These are phyloP conservation scores for Colletotrichum tamarilloi DNA, from an alignment of 2,329 filamentous ascomycete genomes.

Conservation along the genomic window DNA sequence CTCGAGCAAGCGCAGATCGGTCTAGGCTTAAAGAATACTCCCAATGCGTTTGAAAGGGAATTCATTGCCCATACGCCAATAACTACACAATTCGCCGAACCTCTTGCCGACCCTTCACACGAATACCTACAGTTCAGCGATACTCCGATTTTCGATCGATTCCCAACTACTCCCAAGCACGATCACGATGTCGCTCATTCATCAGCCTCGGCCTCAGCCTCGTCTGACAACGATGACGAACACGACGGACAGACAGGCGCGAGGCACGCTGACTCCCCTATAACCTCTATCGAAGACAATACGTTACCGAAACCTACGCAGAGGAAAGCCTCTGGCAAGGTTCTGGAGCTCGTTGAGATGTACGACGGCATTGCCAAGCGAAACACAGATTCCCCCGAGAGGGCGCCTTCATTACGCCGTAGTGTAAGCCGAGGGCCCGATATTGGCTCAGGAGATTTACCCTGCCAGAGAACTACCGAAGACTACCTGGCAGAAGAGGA, in stretches of 20 bases:
- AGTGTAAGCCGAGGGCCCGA: constrained; percentile 23
- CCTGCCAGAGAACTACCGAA: neutral
- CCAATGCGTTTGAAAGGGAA: neutral
- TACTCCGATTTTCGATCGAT: neutral
- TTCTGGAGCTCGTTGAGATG: constrained; percentile 62
- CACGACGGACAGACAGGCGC: constrained; percentile 34
- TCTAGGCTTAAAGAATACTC: neutral
- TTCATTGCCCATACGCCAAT: neutral
- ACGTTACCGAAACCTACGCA: neutral
- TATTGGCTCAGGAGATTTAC: neutral
- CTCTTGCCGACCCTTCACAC: constrained; percentile 12
- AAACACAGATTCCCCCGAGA: constrained; percentile 14
- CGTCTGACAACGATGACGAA: constrained; percentile 33
- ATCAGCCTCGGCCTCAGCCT: constrained; percentile 38
- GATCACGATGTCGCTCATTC: neutral
- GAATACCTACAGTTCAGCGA: neutral
- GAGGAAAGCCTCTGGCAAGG: constrained; percentile 46
- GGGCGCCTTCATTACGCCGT: neutral
- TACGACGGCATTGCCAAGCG: constrained; percentile 57
- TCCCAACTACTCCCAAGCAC: neutral
- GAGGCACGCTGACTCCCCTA: constrained; percentile 50
- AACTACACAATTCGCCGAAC: neutral
- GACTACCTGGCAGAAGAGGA: neutral
- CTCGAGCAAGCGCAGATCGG: constrained; percentile 2
- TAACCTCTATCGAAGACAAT: constrained; percentile 58